Conservation (phyloP, 1,284 basidiomycete species). For the Cutaneotrichosporon sp. region DNA sequence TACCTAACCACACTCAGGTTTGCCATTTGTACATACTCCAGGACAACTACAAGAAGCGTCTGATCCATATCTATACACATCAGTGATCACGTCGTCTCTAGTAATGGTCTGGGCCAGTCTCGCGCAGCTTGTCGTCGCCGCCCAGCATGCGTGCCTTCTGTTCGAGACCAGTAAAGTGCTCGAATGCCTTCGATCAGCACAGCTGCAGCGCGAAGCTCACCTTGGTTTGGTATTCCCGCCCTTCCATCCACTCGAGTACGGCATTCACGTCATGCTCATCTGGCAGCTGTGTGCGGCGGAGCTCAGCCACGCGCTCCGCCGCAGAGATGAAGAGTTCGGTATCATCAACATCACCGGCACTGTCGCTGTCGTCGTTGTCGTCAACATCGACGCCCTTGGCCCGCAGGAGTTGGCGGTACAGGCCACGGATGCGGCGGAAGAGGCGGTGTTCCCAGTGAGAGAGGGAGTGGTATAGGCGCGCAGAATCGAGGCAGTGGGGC, state of each 20-base stretch:
- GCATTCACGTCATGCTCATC: conserved; percentile 9
- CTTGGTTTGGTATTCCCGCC: conserved; percentile 4
- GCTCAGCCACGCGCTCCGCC: background rate
- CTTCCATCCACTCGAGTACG: conserved; percentile 14
- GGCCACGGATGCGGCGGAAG: conserved; percentile 4
- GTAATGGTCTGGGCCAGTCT: background rate
- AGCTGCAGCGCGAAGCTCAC: background rate
- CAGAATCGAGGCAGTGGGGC: conserved; percentile 2
- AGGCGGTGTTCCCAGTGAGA: conserved; percentile 16
- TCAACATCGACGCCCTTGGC: conserved; percentile 5
- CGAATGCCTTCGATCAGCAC: conserved; percentile 3
- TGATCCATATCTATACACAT: too few relatives aligned
- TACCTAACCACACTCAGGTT: too few relatives aligned
- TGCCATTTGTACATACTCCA: too few relatives aligned
- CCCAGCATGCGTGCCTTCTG: conserved; percentile 3
- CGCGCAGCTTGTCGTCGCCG: background rate
- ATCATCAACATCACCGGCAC: background rate
- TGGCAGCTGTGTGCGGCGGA: background rate
- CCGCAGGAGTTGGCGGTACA: conserved; percentile 14
- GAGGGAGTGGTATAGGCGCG: conserved; percentile 11
- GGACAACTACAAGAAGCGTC: too few relatives aligned
- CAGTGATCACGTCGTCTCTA: background rate
- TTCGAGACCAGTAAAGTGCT: conserved; percentile 3
- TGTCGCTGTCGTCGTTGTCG: conserved; percentile 2
- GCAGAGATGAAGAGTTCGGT: background rate